Percentiles rank a stretch among this genome's conserved stretches.
Evolutionary conservation across 805 yeast genomes (phyloP).

Genomic region (Candida caryicola): DNA sequence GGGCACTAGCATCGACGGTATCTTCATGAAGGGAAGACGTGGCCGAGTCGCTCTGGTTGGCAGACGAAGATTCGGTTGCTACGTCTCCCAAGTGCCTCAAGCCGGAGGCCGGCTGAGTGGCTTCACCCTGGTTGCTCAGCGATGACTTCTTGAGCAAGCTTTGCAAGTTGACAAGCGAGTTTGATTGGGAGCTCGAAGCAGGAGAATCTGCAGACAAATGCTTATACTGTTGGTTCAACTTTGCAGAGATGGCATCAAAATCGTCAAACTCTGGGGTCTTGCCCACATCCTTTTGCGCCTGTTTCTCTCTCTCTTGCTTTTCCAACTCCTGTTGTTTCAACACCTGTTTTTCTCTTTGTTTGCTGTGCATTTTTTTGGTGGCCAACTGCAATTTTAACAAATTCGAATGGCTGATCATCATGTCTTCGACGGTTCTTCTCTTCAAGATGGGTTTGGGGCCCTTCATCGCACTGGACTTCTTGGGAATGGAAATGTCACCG

Average conservation of each 20-base stretch:
- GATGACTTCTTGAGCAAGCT: constrained; percentile 8
- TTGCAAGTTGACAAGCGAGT: constrained; percentile 14
- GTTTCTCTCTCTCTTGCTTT: constrained; percentile 4
- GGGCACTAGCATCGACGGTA: not conserved
- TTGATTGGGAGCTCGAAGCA: constrained; percentile 12
- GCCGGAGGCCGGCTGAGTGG: not conserved
- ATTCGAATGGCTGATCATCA: constrained; percentile 62
- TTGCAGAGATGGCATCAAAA: constrained; percentile 43
- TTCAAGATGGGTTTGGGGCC: constrained; percentile 80
- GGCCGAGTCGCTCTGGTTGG: not conserved
- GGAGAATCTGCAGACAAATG: constrained; percentile 5
- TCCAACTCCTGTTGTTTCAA: constrained; percentile 28
- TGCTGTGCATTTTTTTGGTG: constrained; percentile 32
- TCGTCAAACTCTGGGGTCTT: constrained; percentile 42
- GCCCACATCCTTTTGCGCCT: constrained; percentile 14
- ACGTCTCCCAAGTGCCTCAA: too few relatives aligned
- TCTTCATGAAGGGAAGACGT: not conserved
- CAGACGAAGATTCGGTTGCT: not conserved
- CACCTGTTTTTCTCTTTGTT: constrained; percentile 23
- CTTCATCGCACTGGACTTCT: constrained; percentile 17
- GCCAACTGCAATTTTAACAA: constrained; percentile 41
- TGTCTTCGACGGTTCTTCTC: constrained; percentile 80
- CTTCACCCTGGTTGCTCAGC: constrained; percentile 2
- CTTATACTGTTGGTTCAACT: constrained; percentile 39
- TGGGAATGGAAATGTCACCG: constrained; percentile 43